Evolutionary conservation across 768 basidiomycete species (phyloP).

Genomic region (Mycena sanguinolenta): DNA sequence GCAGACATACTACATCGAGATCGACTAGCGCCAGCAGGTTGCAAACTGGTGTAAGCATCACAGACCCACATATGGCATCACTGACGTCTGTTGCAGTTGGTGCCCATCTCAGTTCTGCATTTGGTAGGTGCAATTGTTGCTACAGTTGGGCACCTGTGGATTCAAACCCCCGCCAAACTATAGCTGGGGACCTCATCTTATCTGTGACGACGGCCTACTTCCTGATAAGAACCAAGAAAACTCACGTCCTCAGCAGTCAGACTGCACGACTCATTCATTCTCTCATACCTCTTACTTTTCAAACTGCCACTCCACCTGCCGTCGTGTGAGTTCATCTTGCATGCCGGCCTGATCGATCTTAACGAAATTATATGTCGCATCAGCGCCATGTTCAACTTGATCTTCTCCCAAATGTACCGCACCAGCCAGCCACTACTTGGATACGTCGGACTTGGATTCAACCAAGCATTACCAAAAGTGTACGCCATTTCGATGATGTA

Average conservation of each 20-base stretch:
- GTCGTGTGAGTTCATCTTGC: background rate
- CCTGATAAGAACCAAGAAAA: background rate
- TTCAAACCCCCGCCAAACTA: background rate
- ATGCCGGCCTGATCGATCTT: background rate
- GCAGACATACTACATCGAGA: background rate
- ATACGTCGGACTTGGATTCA: conserved; percentile 3
- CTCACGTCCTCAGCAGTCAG: background rate
- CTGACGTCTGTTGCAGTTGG: background rate
- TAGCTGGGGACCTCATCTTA: conserved; percentile 1
- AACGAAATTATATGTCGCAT: no score
- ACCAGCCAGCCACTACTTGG: background rate
- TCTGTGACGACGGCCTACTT: background rate
- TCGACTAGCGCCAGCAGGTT: background rate
- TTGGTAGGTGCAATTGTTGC: background rate
- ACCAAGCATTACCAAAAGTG: background rate
- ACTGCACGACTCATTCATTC: background rate
- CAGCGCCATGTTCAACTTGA: conserved; percentile 3
- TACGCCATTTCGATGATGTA: conserved; percentile 17
- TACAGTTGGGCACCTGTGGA: background rate
- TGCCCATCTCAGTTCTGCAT: background rate
- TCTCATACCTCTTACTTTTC: background rate
- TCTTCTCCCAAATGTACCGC: conserved; percentile 4
- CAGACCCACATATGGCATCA: background rate
- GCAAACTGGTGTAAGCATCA: background rate
- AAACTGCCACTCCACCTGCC: background rate